Evolutionary conservation across 2,329 filamentous ascomycete genomes (phyloP).

Genomic region (Tricladium varicosporioides): DNA sequence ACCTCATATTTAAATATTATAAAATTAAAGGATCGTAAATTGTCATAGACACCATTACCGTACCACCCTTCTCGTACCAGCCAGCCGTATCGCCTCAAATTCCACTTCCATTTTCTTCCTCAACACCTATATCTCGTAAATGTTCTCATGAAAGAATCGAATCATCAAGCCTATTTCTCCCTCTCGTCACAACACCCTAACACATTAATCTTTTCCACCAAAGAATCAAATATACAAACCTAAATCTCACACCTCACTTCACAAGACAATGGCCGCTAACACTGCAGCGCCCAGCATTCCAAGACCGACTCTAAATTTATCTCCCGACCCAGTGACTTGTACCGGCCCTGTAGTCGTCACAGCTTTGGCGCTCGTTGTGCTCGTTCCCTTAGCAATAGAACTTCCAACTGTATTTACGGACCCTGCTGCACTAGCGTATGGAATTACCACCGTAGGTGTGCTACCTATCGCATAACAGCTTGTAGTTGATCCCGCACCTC

Average conservation of each 20-base stretch:
- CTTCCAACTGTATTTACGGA: neutral
- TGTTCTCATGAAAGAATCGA: neutral
- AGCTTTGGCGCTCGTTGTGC: neutral
- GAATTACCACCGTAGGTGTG: neutral
- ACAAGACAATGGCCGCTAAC: neutral
- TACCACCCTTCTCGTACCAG: neutral
- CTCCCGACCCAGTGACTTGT: neutral
- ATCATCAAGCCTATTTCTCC: neutral
- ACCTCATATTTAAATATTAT: neutral
- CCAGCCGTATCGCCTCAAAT: neutral
- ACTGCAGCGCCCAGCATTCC: neutral
- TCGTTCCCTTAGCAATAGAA: neutral
- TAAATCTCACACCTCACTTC: neutral
- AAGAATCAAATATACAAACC: neutral
- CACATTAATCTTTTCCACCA: neutral
- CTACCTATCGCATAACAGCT: neutral
- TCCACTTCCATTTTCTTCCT: neutral
- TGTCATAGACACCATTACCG: neutral
- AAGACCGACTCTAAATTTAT: neutral
- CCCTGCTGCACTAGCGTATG: neutral
- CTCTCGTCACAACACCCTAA: neutral
- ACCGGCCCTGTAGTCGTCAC: neutral
- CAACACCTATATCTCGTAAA: neutral
- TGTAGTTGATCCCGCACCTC: neutral
- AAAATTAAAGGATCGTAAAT: neutral